Evolutionary conservation across 2,329 filamentous ascomycete species (phyloP).

Genomic region (Cladophialophora carrionii): DNA sequence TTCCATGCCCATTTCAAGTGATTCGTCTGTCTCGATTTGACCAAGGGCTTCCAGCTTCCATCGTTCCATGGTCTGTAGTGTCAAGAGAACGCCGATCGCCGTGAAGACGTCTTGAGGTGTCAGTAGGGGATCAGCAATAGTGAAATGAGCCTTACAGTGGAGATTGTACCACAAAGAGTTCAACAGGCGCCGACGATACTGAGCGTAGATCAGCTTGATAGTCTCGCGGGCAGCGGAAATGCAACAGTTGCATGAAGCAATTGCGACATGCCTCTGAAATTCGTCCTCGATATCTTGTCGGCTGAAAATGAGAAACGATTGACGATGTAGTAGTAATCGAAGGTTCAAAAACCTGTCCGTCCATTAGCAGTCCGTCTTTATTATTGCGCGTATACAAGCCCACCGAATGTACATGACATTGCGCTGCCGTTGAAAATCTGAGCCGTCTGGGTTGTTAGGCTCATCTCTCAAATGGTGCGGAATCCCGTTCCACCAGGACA

Average conservation of each 20-base stretch:
- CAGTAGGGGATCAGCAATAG: background rate
- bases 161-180: slow-evolving; percentile 19
- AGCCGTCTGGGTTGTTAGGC: slow-evolving; percentile 8
- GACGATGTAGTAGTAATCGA: background rate
- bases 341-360: background rate
- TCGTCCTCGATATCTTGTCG: background rate
- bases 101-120: background rate
- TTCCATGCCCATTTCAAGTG: background rate
- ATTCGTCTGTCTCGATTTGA: background rate
- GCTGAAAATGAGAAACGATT: background rate
- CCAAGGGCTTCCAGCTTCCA: background rate
- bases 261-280: background rate
- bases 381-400: background rate
- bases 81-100: background rate
- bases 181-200: slow-evolving; percentile 10
- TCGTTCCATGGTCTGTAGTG: background rate
- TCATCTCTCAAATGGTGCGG: slow-evolving; percentile 13
- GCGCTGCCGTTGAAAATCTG: slow-evolving; percentile 16
- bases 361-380: background rate
- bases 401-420: slow-evolving; percentile 17
- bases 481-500: slow-evolving; percentile 11
- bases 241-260: slow-evolving; percentile 4
- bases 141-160: slow-evolving; percentile 14
- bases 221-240: slow-evolving; percentile 12
- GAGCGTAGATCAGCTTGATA: slow-evolving; percentile 10